Percentiles rank a stretch among this genome's conserved stretches.
Conservation (phyloP, 176 grass and related monocot genomes). For the Saccharum spontaneum region DNA sequence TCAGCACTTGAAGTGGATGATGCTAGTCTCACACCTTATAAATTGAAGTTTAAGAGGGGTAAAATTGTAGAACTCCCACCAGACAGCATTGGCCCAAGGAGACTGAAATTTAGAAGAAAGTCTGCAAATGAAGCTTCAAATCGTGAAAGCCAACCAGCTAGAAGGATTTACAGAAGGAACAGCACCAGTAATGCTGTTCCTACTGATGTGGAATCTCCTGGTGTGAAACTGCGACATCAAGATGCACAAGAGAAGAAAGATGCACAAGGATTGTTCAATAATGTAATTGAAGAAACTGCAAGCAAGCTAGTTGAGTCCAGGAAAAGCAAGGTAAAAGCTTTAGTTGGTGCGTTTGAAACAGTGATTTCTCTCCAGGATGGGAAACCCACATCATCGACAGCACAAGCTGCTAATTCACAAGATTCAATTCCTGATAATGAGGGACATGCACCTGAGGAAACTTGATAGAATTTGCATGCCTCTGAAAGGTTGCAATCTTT, state of each 20-base stretch:
- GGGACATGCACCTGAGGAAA: constrained; percentile 13
- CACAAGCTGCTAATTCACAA: constrained; percentile 37
- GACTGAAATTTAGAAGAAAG: constrained; percentile 81
- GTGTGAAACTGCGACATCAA: constrained; percentile 71
- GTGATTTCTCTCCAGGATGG: constrained; percentile 94
- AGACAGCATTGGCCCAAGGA: constrained; percentile 59
- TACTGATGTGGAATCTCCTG: constrained; percentile 45
- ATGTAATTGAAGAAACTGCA: constrained; percentile 95
- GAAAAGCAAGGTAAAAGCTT: constrained; percentile 97
- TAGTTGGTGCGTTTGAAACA: constrained; percentile 94
- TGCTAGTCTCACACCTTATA: constrained; percentile 52
- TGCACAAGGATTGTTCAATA: constrained; percentile 83
- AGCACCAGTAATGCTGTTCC: constrained; percentile 18
- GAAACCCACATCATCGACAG: constrained; percentile 54
- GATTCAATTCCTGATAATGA: constrained; percentile 28
- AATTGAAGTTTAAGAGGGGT: constrained; percentile 82
- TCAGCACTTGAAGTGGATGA: constrained; percentile 40
- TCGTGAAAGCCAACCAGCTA: constrained; percentile 33
- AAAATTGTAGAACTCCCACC: constrained; percentile 70
- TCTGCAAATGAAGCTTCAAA: constrained; percentile 36
- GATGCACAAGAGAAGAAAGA: constrained; percentile 81
- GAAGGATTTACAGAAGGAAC: constrained; percentile 59
- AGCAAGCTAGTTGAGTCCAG: constrained; percentile 86
- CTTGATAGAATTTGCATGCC: constrained; percentile 11
- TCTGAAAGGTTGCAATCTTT: constrained; percentile 10